Percentiles rank a stretch among this genome's conserved stretches.
Evolutionary conservation across 768 basidiomycete species (phyloP).

Genomic region (Amanita pallidorosea): DNA sequence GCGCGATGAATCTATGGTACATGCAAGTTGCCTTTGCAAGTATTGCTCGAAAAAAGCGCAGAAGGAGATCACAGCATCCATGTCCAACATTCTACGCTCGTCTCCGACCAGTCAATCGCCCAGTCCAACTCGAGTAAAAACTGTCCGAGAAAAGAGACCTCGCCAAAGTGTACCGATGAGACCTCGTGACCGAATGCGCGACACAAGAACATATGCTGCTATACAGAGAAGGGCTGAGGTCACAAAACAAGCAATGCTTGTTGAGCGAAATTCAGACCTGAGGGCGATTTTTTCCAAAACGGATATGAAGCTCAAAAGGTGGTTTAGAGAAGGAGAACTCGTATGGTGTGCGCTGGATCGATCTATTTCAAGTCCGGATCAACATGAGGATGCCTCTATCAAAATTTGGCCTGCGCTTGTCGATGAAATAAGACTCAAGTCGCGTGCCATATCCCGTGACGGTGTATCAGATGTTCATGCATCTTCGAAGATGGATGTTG

Average conservation of each 20-base stretch:
- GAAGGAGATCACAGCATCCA: constrained; percentile 49
- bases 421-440: constrained; percentile 42
- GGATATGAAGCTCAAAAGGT: constrained; percentile 37
- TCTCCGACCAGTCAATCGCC: constrained; percentile 5
- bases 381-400: constrained; percentile 31
- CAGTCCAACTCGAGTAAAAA: background rate
- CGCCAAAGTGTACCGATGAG: constrained; percentile 8
- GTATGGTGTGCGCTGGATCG: constrained; percentile 55
- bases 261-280: constrained; percentile 56
- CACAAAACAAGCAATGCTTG: constrained; percentile 36
- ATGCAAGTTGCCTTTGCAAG: constrained; percentile 56
- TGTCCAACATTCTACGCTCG: constrained; percentile 15
- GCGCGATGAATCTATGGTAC: constrained; percentile 35
- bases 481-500: constrained; percentile 6
- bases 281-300: constrained; percentile 41
- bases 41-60: constrained; percentile 67
- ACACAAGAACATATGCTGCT: constrained; percentile 4
- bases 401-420: constrained; percentile 68
- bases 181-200: constrained; percentile 3
- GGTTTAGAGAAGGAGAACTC: constrained; percentile 60
- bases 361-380: constrained; percentile 32
- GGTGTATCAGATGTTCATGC: constrained; percentile 2
- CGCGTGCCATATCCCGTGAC: constrained; percentile 24
- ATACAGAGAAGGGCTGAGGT: constrained; percentile 20
- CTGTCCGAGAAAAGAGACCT: constrained; percentile 11